Evolutionary conservation across 73 alveolate species (phyloP).

Genomic region (Uronychia binucleata): DNA sequence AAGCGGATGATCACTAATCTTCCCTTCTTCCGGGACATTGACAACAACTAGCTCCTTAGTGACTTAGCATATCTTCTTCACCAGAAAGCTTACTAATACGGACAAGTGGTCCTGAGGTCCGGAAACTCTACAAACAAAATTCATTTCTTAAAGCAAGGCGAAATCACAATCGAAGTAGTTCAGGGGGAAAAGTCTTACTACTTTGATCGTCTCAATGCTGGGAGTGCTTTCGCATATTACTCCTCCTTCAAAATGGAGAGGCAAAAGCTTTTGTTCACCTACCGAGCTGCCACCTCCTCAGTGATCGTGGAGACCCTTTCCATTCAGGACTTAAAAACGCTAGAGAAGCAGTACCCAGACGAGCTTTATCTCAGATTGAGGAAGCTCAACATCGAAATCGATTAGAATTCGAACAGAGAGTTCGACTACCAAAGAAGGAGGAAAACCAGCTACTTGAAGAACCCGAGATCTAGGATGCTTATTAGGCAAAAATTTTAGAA

Average conservation of each 20-base stretch:
- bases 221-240: constrained; percentile 50
- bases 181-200: constrained; percentile 11
- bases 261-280: constrained; percentile 44
- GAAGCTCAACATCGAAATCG: constrained; percentile 38
- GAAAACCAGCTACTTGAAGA: constrained; percentile 33
- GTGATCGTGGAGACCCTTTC: constrained; percentile 40
- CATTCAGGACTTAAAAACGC: constrained; percentile 18
- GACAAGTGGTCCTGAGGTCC: constrained; percentile 35
- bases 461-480: constrained; percentile 11
- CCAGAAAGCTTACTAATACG: constrained; percentile 44
- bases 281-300: constrained; percentile 41
- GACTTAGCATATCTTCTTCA: constrained; percentile 46
- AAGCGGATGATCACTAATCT: constrained; percentile 42
- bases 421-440: constrained; percentile 29
- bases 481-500: constrained; percentile 36
- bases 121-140: constrained; percentile 53
- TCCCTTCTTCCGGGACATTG: constrained; percentile 39
- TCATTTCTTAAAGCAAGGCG: constrained; percentile 45
- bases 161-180: constrained; percentile 38
- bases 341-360: constrained; percentile 22
- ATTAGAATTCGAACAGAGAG: constrained; percentile 38
- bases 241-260: constrained; percentile 38
- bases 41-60: constrained; percentile 3
- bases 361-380: constrained; percentile 23
- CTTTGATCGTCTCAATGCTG: constrained; percentile 59